phyloP scores from a whole-genome alignment of 257 asterid genomes.

The Buddleja alternifolia region DNA sequence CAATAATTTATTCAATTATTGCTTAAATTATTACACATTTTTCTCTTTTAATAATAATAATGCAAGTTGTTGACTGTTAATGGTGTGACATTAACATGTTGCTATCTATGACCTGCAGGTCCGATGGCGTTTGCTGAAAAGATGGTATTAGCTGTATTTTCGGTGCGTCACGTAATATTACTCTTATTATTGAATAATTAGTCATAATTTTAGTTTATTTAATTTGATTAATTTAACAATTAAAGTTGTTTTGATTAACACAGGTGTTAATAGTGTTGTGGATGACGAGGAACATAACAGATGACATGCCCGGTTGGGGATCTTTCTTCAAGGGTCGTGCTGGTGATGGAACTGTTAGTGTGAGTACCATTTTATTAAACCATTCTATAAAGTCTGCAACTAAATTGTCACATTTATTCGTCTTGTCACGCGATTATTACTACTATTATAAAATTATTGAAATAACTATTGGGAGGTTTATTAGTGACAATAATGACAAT shows the following conservation, averaged over 20 bases:
- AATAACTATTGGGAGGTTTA: too few species aligned
- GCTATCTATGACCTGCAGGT: too few species aligned
- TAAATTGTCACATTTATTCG: too few species aligned
- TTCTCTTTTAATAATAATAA: too few species aligned
- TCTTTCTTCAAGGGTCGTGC: constrained; percentile 69
- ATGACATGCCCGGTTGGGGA: constrained; percentile 96
- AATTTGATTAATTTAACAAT: neutral
- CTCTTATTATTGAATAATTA: neutral
- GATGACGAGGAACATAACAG: constrained; percentile 95
- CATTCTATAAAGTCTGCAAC: too few species aligned
- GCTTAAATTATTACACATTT: neutral
- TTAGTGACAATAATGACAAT: too few species aligned
- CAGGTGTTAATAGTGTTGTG: constrained; percentile 71
- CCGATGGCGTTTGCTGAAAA: constrained; percentile 94
- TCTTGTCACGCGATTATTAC: too few species aligned
- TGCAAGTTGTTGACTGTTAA: too few species aligned
- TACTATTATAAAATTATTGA: too few species aligned
- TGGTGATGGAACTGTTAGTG: constrained; percentile 96
- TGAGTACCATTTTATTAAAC: constrained; percentile 40
- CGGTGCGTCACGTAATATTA: constrained; percentile 45
- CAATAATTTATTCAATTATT: neutral
- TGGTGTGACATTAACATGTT: neutral
- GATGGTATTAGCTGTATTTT: constrained; percentile 61
- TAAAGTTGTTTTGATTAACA: neutral
- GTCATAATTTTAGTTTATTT: neutral